Evolutionary conservation across 495 filamentous ascomycete species (phyloP), one percentile per base, ranked within the genome.

Genomic region (Penicillium lagena): DNA sequence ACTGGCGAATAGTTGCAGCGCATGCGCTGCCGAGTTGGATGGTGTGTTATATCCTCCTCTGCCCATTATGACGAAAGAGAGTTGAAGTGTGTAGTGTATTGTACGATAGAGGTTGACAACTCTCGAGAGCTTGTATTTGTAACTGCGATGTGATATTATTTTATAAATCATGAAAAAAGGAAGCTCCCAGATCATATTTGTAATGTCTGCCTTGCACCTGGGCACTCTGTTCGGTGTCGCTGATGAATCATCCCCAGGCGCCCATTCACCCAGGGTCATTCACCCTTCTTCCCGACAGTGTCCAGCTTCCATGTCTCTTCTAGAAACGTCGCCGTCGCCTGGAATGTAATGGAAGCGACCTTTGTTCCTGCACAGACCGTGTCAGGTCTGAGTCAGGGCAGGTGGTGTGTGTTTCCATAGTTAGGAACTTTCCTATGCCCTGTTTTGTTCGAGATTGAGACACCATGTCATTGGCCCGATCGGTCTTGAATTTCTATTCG

Each of bases 1-100:
- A 22, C 6, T 22, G 22, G 22, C 22, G 2, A 22, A 22, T 22
- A 6, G 22, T 3, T 22, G 22, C 22, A 22, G 22, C 22, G 22
- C 22, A 22, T 22, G 22, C 22, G 4, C 45, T n/a, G 49, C 13
- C 27, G 45, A 31, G 41, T 14, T 46, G 30, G 51, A 43, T 57
- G 59, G 47, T 55, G 45, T 57, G 60, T 77, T 76, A 58, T 76
- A 79, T 47, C 71, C 81, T 50, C 79, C 78, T 51, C 77, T 77
- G 55, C 71, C 78, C 65, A 75, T 55, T 46, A 45, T 43, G 35
- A 36, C 22, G 33, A 35, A 34, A 43, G 27, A 9, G 12, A 36
- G 22, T 35, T 13, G 36, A 13, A 22, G 39, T n/a, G 45, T 31
- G 14, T 42, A 43, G 30, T 36, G 43, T 17, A 22, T 37, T 13